phyloP scores from a whole-genome alignment of 1,139 yeast species.

The Scheffersomyces segobiensis region DNA sequence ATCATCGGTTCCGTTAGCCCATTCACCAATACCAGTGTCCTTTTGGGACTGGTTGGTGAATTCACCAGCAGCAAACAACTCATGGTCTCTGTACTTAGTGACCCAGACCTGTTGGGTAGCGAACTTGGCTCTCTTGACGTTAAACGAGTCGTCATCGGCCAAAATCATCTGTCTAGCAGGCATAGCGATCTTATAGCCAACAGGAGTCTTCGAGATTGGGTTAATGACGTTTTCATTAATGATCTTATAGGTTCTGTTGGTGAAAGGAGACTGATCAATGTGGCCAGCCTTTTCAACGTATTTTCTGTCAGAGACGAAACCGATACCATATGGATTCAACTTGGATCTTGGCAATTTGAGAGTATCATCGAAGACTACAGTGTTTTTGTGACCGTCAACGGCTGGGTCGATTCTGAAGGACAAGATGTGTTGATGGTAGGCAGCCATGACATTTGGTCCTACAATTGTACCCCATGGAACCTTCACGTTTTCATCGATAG shows the following conservation, averaged over 20 bases:
- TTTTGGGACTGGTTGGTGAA: constrained; percentile 72
- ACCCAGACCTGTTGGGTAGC: constrained; percentile 80
- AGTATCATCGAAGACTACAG: constrained; percentile 76
- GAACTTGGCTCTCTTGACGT: constrained; percentile 65
- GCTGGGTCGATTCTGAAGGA: constrained; percentile 88
- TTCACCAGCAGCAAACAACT: constrained; percentile 75
- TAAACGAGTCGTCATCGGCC: constrained; percentile 64
- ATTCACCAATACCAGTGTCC: constrained; percentile 64
- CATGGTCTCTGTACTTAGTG: constrained; percentile 67
- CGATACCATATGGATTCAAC: constrained; percentile 72
- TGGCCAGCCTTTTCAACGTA: constrained; percentile 71
- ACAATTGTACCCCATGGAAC: constrained; percentile 86
- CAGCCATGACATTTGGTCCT: constrained; percentile 85
- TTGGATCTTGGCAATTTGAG: constrained; percentile 58
- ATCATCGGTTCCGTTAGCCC: constrained; percentile 67
- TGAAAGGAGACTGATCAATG: constrained; percentile 74
- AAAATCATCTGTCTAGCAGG: constrained; percentile 76
- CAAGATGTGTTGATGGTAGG: constrained; percentile 85
- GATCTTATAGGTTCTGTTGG: constrained; percentile 76
- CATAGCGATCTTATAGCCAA: constrained; percentile 77
- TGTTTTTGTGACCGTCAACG: constrained; percentile 78
- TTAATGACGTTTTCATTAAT: constrained; percentile 77
- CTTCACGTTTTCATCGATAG: constrained; percentile 71
- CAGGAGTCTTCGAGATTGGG: constrained; percentile 74
- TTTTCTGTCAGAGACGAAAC: constrained; percentile 66